phyloP scores from a whole-genome alignment of 1,139 yeast species.

The Nakaseomyces kungkrabaensis region DNA sequence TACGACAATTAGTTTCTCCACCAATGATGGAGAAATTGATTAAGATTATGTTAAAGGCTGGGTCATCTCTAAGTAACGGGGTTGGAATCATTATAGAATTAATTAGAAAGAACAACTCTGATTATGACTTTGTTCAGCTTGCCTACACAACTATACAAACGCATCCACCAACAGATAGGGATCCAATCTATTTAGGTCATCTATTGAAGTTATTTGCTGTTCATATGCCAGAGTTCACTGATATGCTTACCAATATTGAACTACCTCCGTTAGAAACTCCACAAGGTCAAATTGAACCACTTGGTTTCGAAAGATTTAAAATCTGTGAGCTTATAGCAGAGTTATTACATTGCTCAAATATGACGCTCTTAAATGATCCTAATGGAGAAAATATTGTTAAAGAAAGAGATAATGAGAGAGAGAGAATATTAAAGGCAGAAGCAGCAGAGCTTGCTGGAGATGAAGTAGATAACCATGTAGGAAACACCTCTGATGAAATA shows the following conservation, averaged over 20 bases:
- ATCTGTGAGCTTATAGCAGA: constrained; percentile 95
- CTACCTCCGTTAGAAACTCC: constrained; percentile 50
- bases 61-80: constrained; percentile 87
- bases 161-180: constrained; percentile 92
- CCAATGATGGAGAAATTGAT: constrained; percentile 59
- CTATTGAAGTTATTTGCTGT: constrained; percentile 71
- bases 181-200: constrained; percentile 88
- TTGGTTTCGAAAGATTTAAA: constrained; percentile 92
- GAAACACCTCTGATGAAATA: background rate
- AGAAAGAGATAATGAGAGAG: constrained; percentile 65
- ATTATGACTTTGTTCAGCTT: constrained; percentile 85
- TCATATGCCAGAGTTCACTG: constrained; percentile 61
- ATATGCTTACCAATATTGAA: constrained; percentile 36
- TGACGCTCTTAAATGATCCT: constrained; percentile 82
- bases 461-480: constrained; percentile 3
- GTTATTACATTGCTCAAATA: constrained; percentile 88
- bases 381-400: constrained; percentile 68
- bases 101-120: constrained; percentile 90
- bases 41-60: constrained; percentile 80
- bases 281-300: constrained; percentile 70
- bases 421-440: constrained; percentile 10
- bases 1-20: constrained; percentile 77
- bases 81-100: constrained; percentile 94
- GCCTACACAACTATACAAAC: constrained; percentile 78
- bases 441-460: background rate